Evolutionary conservation across 495 filamentous ascomycete species (phyloP).

Genomic region (Neurospora sp.): DNA sequence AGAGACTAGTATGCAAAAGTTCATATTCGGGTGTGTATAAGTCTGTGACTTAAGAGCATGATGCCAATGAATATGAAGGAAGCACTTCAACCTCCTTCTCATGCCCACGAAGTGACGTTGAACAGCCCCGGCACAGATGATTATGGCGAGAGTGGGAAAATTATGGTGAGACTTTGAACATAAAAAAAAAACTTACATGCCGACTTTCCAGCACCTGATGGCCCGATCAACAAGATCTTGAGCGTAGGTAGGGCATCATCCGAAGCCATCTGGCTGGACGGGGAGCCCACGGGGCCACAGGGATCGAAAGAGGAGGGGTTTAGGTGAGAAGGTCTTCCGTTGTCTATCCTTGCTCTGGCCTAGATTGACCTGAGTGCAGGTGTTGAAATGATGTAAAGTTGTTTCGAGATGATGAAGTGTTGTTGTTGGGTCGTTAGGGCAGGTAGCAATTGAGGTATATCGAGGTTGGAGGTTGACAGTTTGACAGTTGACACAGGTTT

Average conservation of each 20-base stretch:
- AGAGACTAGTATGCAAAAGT: not conserved
- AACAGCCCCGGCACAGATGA: not conserved
- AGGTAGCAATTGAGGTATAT: not conserved
- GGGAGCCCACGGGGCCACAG: not conserved
- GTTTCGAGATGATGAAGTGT: not conserved
- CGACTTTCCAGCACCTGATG: slow-evolving; percentile 44
- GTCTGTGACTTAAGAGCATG: not conserved
- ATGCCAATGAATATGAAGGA: not conserved
- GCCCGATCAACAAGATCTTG: slow-evolving; percentile 44
- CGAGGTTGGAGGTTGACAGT: not conserved
- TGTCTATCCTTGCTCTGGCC: not conserved
- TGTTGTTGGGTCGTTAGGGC: not conserved
- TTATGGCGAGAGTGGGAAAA: not conserved
- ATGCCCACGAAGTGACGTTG: not conserved
- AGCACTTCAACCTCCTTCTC: not conserved
- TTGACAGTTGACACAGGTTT: not conserved
- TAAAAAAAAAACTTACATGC: slow-evolving; percentile 30
- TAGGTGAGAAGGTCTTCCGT: not conserved
- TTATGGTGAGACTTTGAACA: not conserved
- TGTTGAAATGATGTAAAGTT: not conserved
- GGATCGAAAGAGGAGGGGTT: not conserved
- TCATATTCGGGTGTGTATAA: not conserved
- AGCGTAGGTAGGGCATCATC: slow-evolving; percentile 40
- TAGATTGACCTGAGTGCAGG: not conserved
- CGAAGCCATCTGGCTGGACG: slow-evolving; percentile 25